These are phyloP conservation scores for Metschnikowia proteae DNA, from an alignment of 805 yeast genomes.

Conservation along the genomic window DNA sequence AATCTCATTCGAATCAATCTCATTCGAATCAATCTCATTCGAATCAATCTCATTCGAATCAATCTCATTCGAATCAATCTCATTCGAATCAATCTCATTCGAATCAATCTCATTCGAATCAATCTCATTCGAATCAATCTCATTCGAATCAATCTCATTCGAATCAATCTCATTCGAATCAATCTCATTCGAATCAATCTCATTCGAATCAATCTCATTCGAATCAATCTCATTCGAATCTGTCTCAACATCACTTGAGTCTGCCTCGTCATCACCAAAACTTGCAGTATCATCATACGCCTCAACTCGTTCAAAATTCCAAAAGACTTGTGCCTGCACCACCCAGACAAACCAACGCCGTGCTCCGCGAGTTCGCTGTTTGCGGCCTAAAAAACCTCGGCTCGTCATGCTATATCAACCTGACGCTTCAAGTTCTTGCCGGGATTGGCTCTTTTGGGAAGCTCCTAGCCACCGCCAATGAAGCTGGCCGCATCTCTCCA, in stretches of 20 bases:
- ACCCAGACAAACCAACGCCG: not conserved
- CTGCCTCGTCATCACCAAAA: not conserved
- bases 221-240: too few relatives aligned
- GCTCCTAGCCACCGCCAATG: slow-evolving; percentile 40
- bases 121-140: not conserved
- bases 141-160: too few relatives aligned
- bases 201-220: too few relatives aligned
- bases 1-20: too few relatives aligned
- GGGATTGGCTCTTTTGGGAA: slow-evolving; percentile 48
- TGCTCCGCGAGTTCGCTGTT: slow-evolving; percentile 41
- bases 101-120: too few relatives aligned
- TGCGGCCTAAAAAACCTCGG: slow-evolving; percentile 68
- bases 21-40: not conserved
- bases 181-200: not conserved
- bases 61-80: not conserved
- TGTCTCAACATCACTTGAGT: not conserved
- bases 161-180: not conserved
- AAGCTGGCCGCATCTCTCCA: not conserved
- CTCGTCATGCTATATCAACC: slow-evolving; percentile 72
- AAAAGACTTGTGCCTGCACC: not conserved
- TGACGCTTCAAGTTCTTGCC: slow-evolving; percentile 67
- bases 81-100: too few relatives aligned
- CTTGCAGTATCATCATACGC: not conserved
- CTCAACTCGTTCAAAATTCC: not conserved
- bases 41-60: not conserved